Conservation (phyloP, 2,329 filamentous ascomycete species). For the Akanthomyces dipterigenus region DNA sequence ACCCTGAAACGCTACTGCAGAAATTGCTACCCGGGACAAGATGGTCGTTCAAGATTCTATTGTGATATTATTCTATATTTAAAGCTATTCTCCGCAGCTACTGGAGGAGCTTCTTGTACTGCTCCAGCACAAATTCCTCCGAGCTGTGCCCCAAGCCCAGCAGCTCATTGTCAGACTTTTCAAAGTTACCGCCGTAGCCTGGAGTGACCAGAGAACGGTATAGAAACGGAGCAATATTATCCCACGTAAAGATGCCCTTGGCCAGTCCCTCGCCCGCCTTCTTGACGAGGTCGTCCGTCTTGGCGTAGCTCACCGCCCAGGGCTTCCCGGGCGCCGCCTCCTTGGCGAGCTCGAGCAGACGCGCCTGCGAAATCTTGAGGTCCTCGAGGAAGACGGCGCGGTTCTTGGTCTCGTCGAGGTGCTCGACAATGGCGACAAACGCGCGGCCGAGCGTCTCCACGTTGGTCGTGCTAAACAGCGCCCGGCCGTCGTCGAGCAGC, state of each 20-base stretch:
- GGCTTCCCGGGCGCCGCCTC: constrained; percentile 6
- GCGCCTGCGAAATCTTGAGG: constrained; percentile 41
- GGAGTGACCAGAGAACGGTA: constrained; percentile 25
- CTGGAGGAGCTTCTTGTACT: constrained; percentile 17
- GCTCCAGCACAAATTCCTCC: constrained; percentile 32
- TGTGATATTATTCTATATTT: background rate
- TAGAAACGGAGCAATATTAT: constrained; percentile 28
- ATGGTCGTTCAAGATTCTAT: background rate
- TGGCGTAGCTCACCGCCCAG: constrained; percentile 25
- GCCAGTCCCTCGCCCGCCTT: constrained; percentile 24
- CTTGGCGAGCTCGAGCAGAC: constrained; percentile 33
- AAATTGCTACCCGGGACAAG: background rate
- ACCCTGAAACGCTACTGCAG: too few species aligned
- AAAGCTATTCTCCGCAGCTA: background rate
- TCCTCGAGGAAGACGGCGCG: constrained; percentile 44
- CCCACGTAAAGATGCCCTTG: constrained; percentile 22
- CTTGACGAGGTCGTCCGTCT: constrained; percentile 22
- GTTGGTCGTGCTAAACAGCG: constrained; percentile 38
- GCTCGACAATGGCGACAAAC: constrained; percentile 38
- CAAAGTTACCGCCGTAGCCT: constrained; percentile 26
- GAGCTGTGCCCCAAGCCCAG: constrained; percentile 36
- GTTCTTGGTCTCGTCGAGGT: constrained; percentile 42
- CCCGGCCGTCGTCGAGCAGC: constrained; percentile 37
- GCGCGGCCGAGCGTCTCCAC: constrained; percentile 38
- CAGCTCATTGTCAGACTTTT: constrained; percentile 36